phyloP scores from a whole-genome alignment of 202 grass and related monocot genomes.

The Carex sylvatica region DNA sequence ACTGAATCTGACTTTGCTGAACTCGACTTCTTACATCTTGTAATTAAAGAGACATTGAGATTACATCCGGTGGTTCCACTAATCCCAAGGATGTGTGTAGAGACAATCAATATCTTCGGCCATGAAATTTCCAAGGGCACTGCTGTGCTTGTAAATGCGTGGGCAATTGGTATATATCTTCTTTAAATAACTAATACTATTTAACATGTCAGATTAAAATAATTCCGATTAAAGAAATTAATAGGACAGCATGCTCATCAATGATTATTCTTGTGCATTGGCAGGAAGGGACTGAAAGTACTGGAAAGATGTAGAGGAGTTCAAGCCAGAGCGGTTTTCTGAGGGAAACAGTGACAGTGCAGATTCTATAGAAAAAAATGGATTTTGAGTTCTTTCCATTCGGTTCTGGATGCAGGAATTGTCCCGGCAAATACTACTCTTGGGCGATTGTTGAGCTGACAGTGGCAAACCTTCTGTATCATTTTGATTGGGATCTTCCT shows the following conservation, averaged over 20 bases:
- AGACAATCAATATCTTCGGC: constrained; percentile 27
- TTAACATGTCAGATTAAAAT: not conserved
- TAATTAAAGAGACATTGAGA: constrained; percentile 53
- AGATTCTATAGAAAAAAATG: not conserved
- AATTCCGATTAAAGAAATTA: not conserved
- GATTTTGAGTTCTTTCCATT: constrained; percentile 31
- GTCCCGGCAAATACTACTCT: not conserved
- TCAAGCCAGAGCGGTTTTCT: constrained; percentile 37
- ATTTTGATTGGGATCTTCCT: constrained; percentile 34
- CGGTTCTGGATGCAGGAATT: constrained; percentile 25
- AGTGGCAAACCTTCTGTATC: constrained; percentile 18
- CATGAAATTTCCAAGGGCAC: constrained; percentile 31
- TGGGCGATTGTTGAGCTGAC: not conserved
- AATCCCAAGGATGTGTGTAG: constrained; percentile 22
- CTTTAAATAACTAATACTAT: not conserved
- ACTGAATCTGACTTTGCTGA: constrained; percentile 30
- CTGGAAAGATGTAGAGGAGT: constrained; percentile 33
- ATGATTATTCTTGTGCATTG: not conserved
- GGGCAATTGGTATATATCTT: constrained; percentile 5
- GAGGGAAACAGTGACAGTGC: not conserved
- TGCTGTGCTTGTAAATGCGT: constrained; percentile 41
- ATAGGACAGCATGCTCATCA: not conserved
- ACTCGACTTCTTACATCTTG: constrained; percentile 21
- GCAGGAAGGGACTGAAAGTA: constrained; percentile 17
- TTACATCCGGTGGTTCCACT: constrained; percentile 35